These are phyloP conservation scores for Phialophora macrospora DNA, from an alignment of 2,329 filamentous ascomycete species.

Conservation along the genomic window DNA sequence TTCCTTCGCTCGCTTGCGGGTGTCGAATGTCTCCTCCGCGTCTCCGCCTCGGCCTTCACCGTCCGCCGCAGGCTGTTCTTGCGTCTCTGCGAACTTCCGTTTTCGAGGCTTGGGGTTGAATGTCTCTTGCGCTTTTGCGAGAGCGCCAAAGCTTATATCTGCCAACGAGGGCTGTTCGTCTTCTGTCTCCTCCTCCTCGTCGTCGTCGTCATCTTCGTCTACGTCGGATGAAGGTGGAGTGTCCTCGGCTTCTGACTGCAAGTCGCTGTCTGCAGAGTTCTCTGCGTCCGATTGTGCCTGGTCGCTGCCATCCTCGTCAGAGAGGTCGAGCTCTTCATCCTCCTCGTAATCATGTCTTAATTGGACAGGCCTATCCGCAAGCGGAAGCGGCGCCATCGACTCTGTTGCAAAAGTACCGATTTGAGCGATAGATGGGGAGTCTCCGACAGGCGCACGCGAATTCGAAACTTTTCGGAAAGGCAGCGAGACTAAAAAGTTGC, in stretches of 20 bases:
- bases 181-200: background rate
- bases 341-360: constrained; percentile 41
- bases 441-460: background rate
- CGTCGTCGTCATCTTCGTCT: constrained; percentile 4
- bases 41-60: constrained; percentile 38
- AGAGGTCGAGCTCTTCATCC: constrained; percentile 45
- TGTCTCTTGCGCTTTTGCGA: constrained; percentile 81
- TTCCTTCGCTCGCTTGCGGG: constrained; percentile 48
- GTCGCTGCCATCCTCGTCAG: constrained; percentile 16
- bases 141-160: constrained; percentile 82
- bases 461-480: constrained; percentile 19
- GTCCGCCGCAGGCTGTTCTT: constrained; percentile 32
- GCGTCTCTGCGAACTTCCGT: constrained; percentile 37
- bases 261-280: constrained; percentile 14
- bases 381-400: constrained; percentile 24
- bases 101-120: constrained; percentile 55
- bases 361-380: constrained; percentile 28
- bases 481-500: background rate
- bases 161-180: constrained; percentile 52
- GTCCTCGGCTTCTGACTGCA: constrained; percentile 19
- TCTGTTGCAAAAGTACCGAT: background rate
- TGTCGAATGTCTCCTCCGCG: constrained; percentile 39
- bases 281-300: constrained; percentile 15
- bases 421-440: background rate
- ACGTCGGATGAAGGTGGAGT: constrained; percentile 40